Base-by-base conservation (phyloP, 2,329 filamentous ascomycete genomes). In the Claviceps arundinis region DNA sequence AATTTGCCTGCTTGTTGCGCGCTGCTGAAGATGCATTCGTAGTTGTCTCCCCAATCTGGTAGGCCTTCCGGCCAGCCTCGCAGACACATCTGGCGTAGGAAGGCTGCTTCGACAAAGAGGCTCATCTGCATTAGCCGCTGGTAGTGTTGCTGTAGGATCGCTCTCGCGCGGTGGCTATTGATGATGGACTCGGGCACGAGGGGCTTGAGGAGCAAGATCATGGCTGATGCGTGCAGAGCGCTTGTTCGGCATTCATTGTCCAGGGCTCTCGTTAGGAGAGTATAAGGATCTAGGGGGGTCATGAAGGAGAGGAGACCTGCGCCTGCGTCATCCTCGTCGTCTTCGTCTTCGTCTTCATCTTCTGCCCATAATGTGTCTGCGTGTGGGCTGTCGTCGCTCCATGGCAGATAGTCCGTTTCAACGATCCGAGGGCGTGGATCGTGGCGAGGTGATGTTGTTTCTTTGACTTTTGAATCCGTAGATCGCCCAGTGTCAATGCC, bases 51-150 rank as follows among this genome's bases (percentile, higher is more conserved):
- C 76, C 77, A 82, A 49, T 62, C 66, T 1, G 72, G 68, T 17
- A 81, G 60, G 1, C 70, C 71, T 0, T 66, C 67, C 0, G 76
- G 76, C 77, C 77, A 81, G 19, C 76, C 77, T n/a, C 68, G 67
- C 13, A 80, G 68, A 59, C 77, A 81, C 8, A 84, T 64, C 48
- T 84, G 84, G 2, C 81, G 77, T 16, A 84, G 67, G 0, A 81
- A 70, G 0, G 80, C 71, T 0, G 81, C 80, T 59, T 83, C 78
- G 22, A 77, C 69, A 58, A 82, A 83, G 38, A 81, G 70, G 24
- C 72, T 68, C 73, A 83, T 78, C 50, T 68, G 69, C 70, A 76
- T 78, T 1, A 84, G 73, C 0, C 81, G 77, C 5, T 69, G 65
- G 58, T 84, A 80, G 50, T 83, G 78, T 54, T 82, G 78, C 8